A percentile compares a stretch with the other conserved stretches of the same genome.
phyloP scores from a whole-genome alignment of 164 flowering plant genomes.

The Hamamelis virginiana region DNA sequence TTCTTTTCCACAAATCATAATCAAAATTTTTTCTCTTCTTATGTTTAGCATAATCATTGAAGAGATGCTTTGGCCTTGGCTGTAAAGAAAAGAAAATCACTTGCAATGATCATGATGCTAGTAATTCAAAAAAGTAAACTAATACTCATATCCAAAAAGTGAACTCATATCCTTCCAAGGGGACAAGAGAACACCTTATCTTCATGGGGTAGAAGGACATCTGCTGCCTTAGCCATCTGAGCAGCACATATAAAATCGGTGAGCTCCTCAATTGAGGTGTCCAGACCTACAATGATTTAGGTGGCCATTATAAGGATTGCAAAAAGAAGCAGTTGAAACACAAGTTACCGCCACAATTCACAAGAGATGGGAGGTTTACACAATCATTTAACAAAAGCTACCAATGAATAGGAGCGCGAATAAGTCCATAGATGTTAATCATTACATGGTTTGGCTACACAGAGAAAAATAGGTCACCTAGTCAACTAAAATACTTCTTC shows the following conservation, averaged over 20 bases:
- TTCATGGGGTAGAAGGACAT: conserved; percentile 34
- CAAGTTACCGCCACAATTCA: too few relatives aligned
- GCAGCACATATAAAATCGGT: conserved; percentile 86
- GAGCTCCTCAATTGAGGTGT: conserved; percentile 55
- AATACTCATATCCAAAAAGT: neutral
- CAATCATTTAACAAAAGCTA: too few relatives aligned
- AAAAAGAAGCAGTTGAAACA: too few relatives aligned
- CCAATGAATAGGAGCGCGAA: too few relatives aligned
- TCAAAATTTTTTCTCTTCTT: conserved; percentile 40
- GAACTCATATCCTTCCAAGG: neutral
- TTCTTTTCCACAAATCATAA: conserved; percentile 28
- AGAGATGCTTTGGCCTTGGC: conserved; percentile 14
- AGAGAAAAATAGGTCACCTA: too few relatives aligned
- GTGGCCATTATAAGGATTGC: too few relatives aligned
- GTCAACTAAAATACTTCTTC: too few relatives aligned
- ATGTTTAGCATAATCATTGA: conserved; percentile 1
- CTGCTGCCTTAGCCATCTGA: conserved; percentile 67
- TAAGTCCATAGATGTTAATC: too few relatives aligned
- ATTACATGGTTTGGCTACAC: too few relatives aligned
- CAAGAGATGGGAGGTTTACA: too few relatives aligned
- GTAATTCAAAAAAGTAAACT: neutral
- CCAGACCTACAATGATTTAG: conserved; percentile 47
- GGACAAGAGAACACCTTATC: conserved; percentile 31
- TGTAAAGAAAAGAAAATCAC: conserved; percentile 9
- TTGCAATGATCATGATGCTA: neutral